Percentiles rank a stretch among this genome's conserved stretches.
phyloP scores from a whole-genome alignment of 2,329 filamentous ascomycete genomes.

The Fusarium foetens region DNA sequence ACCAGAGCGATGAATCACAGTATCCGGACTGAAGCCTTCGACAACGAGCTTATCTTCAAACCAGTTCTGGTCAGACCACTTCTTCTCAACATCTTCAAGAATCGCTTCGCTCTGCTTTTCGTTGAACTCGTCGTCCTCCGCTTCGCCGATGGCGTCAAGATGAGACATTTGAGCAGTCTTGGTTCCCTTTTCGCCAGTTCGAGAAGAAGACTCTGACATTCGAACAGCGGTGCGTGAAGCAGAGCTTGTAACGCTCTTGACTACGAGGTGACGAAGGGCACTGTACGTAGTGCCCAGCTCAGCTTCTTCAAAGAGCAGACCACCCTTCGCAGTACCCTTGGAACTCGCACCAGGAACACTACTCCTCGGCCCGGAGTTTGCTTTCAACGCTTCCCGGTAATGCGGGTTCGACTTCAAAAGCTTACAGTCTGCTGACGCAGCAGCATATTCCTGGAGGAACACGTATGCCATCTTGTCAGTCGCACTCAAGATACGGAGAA shows the following conservation, averaged over 20 bases:
- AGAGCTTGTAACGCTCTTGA: conserved; percentile 24
- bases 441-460: conserved; percentile 13
- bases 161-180: conserved; percentile 1
- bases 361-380: not conserved
- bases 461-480: conserved; percentile 6
- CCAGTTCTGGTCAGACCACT: conserved; percentile 1
- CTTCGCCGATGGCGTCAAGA: conserved; percentile 15
- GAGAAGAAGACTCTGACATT: conserved; percentile 19
- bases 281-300: conserved; percentile 12
- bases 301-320: conserved; percentile 13
- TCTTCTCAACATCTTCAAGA: not conserved
- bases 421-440: conserved; percentile 9
- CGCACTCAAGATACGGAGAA: conserved; percentile 2
- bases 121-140: conserved; percentile 11
- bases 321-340: conserved; percentile 5
- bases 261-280: conserved; percentile 9
- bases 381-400: not conserved
- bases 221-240: conserved; percentile 20
- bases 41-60: conserved; percentile 10
- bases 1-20: conserved; percentile 37
- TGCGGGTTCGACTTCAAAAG: not conserved
- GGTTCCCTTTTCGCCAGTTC: conserved; percentile 5
- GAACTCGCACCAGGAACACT: not conserved
- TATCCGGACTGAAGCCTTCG: conserved; percentile 46
- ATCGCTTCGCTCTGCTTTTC: not conserved